Conservation (phyloP, 257 asterid genomes). For the Prunella vulgaris region DNA sequence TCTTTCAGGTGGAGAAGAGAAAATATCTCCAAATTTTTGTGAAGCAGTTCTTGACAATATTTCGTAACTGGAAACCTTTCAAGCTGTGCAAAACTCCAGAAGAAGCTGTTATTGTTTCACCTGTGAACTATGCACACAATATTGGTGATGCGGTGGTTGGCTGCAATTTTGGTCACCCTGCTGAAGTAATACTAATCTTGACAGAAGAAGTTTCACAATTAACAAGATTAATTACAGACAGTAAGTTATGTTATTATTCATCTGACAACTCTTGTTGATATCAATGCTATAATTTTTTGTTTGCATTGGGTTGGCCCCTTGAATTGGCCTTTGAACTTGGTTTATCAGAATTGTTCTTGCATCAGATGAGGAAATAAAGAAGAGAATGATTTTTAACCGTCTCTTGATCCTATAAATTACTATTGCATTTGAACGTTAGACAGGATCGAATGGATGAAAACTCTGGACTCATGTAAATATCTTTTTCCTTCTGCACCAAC, state of each 20-base stretch:
- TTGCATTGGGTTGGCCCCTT: not conserved
- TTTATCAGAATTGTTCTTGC: constrained; percentile 5
- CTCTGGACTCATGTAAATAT: not conserved
- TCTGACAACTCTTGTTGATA: constrained; percentile 23
- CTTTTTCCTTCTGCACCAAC: not conserved
- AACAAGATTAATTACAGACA: constrained; percentile 51
- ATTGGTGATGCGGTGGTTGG: constrained; percentile 64
- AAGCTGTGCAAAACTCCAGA: constrained; percentile 45
- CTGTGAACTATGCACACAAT: constrained; percentile 33
- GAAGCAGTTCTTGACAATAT: constrained; percentile 70
- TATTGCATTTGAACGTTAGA: not conserved
- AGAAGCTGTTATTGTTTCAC: constrained; percentile 31
- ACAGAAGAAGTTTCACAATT: constrained; percentile 55
- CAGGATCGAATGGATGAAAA: not conserved
- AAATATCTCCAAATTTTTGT: constrained; percentile 60
- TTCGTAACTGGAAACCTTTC: constrained; percentile 72
- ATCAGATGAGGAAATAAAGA: constrained; percentile 2
- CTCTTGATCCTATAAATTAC: constrained; percentile 9
- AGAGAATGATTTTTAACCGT: not conserved
- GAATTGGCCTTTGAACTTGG: constrained; percentile 9
- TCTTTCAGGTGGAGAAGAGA: constrained; percentile 73
- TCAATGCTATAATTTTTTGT: constrained; percentile 8
- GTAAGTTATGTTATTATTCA: constrained; percentile 48
- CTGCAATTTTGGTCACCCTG: constrained; percentile 88
- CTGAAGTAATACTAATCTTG: constrained; percentile 57